Percentiles rank a stretch among this genome's conserved stretches.
Conservation (phyloP, 306 rosid genomes). For the Cucumis sativus region DNA sequence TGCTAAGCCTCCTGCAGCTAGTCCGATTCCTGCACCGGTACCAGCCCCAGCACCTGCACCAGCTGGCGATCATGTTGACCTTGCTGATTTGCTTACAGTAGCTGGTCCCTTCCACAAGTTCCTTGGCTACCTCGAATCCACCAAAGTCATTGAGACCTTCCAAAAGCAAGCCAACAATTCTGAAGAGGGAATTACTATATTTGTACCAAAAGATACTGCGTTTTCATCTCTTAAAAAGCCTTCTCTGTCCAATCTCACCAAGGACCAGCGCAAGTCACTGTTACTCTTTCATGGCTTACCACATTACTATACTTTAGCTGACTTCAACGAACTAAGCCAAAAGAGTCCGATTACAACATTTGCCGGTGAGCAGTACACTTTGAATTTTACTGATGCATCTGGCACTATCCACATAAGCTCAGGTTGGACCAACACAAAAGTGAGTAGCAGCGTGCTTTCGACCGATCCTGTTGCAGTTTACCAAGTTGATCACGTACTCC, state of each 20-base stretch:
- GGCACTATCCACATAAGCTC: conserved; percentile 49
- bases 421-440: conserved; percentile 79
- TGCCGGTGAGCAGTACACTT: conserved; percentile 60
- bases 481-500: conserved; percentile 63
- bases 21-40: conserved; percentile 55
- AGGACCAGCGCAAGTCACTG: conserved; percentile 54
- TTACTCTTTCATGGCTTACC: conserved; percentile 77
- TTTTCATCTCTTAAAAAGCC: conserved; percentile 49
- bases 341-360: conserved; percentile 48
- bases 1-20: conserved; percentile 27
- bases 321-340: conserved; percentile 59
- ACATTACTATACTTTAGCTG: conserved; percentile 63
- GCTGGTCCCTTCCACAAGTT: conserved; percentile 90
- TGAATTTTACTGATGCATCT: conserved; percentile 67
- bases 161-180: conserved; percentile 95
- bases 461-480: conserved; percentile 80
- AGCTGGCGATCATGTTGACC: conserved; percentile 53
- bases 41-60: conserved; percentile 42
- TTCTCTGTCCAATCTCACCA: conserved; percentile 56
- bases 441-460: conserved; percentile 69
- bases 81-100: conserved; percentile 53
- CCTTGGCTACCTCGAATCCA: conserved; percentile 57
- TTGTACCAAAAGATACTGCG: conserved; percentile 65
- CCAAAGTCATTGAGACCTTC: conserved; percentile 72
- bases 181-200: conserved; percentile 77